Percentiles rank a stretch among this genome's conserved stretches.
phyloP scores from a whole-genome alignment of 306 rosid genomes.

The Gastrolobium villosum region DNA sequence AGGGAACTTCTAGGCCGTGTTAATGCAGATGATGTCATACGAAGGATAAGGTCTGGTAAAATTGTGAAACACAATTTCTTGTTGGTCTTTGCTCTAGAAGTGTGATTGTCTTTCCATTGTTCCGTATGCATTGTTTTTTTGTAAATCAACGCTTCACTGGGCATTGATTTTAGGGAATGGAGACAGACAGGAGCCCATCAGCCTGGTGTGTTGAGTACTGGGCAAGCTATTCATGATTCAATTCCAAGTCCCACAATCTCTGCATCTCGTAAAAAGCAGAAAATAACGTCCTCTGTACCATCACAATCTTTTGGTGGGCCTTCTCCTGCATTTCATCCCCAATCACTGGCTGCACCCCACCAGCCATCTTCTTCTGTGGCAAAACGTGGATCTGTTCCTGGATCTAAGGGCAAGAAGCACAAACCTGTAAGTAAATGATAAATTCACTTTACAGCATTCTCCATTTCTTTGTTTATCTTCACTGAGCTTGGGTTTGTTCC shows the following conservation, averaged over 20 bases:
- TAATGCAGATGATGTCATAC: conserved; percentile 88
- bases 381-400: conserved; percentile 79
- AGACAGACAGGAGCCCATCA: conserved; percentile 88
- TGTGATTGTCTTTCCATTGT: conserved; percentile 37
- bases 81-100: conserved; percentile 24
- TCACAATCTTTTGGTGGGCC: conserved; percentile 85
- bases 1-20: conserved; percentile 91
- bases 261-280: conserved; percentile 91
- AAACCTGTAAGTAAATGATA: conserved; percentile 74
- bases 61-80: conserved; percentile 39
- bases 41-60: conserved; percentile 78
- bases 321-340: conserved; percentile 80
- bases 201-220: conserved; percentile 63
- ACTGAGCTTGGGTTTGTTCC: conserved; percentile 32
- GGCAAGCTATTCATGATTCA: conserved; percentile 79
- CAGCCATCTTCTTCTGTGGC: conserved; percentile 87
- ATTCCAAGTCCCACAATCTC: conserved; percentile 87
- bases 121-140: conserved; percentile 31
- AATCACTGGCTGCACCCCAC: conserved; percentile 69
- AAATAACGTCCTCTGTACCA: conserved; percentile 69
- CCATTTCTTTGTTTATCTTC: conserved; percentile 32
- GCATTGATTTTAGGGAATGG: conserved; percentile 79
- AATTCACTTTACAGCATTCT: conserved; percentile 19
- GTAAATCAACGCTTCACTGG: conserved; percentile 46
- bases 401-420: conserved; percentile 83